Evolutionary conservation across 768 basidiomycete species (phyloP).

Genomic region (Termitomyces sp.): DNA sequence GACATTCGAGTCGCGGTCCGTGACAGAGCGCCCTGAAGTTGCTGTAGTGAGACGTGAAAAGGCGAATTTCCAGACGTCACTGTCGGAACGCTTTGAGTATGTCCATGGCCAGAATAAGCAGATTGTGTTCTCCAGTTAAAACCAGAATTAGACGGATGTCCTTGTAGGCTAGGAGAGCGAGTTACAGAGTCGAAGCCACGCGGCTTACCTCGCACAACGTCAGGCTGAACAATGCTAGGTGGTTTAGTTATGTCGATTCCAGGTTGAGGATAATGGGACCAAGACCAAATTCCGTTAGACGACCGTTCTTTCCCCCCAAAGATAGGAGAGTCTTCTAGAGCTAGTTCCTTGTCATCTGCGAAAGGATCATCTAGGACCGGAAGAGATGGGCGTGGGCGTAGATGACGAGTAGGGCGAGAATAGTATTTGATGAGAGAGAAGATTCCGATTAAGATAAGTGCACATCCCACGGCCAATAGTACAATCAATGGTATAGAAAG

Average conservation of each 20-base stretch:
- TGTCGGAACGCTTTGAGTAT: conserved; percentile 13
- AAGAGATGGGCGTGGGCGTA: conserved; percentile 67
- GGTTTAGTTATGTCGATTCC: conserved; percentile 14
- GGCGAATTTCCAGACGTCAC: conserved; percentile 17
- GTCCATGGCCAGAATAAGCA: conserved; percentile 22
- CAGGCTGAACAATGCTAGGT: conserved; percentile 4
- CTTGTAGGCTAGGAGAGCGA: conserved; percentile 13
- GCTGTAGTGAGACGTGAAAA: conserved; percentile 28
- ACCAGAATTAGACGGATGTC: conserved; percentile 3
- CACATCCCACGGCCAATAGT: conserved; percentile 47
- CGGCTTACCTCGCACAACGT: conserved; percentile 6
- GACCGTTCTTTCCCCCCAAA: conserved; percentile 72
- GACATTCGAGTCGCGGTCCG: conserved; percentile 32
- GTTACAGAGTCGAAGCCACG: conserved; percentile 3
- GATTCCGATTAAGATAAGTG: conserved; percentile 41
- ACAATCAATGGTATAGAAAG: conserved; percentile 46
- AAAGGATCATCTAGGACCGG: conserved; percentile 61
- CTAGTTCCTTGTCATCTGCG: conserved; percentile 38
- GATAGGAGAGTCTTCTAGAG: conserved; percentile 58
- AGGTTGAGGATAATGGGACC: conserved; percentile 49
- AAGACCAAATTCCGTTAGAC: conserved; percentile 49
- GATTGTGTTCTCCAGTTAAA: conserved; percentile 13
- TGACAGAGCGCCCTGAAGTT: conserved; percentile 34
- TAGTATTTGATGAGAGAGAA: conserved; percentile 44
- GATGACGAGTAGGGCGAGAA: conserved; percentile 42